Evolutionary conservation across 148 eudicot genomes (phyloP).

Genomic region (Silene latifolia): DNA sequence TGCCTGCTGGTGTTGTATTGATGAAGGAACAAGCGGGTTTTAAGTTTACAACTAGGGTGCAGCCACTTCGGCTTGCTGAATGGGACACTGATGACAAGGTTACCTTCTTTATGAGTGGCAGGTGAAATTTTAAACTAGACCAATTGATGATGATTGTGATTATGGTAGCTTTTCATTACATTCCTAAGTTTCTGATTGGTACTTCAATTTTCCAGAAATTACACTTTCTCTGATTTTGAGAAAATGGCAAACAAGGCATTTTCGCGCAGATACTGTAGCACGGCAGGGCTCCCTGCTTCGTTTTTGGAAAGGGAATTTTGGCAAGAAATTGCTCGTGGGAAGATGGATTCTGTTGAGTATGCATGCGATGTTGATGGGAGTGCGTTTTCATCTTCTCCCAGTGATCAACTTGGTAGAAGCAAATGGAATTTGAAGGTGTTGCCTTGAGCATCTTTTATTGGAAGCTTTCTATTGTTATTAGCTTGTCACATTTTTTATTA

Average conservation of each 20-base stretch:
- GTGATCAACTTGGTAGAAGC: conserved; percentile 89
- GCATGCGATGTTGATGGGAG: conserved; percentile 99
- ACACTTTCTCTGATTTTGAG: conserved; percentile 92
- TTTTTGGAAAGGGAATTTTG: conserved; percentile 96
- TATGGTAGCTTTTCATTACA: not conserved
- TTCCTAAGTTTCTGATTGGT: conserved; percentile 14
- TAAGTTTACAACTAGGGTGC: conserved; percentile 91
- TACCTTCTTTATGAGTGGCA: conserved; percentile 96
- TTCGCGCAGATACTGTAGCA: conserved; percentile 79
- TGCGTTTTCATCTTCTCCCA: conserved; percentile 94
- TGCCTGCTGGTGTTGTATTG: conserved; percentile 90
- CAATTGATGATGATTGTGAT: conserved; percentile 2
- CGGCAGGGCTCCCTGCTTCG: conserved; percentile 78
- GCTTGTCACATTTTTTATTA: too few relatives aligned
- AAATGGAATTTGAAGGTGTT: conserved; percentile 94
- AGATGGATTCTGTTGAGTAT: conserved; percentile 93
- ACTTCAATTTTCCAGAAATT: conserved; percentile 58
- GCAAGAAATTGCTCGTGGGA: conserved; percentile 93
- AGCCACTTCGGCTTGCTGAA: conserved; percentile 94
- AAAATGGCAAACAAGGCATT: conserved; percentile 97
- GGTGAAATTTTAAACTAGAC: conserved; percentile 38
- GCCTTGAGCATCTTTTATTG: conserved; percentile 12
- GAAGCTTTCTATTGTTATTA: too few relatives aligned
- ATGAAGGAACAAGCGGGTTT: conserved; percentile 88
- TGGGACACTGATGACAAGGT: conserved; percentile 95